These are phyloP conservation scores for Colletotrichum magnum DNA, from an alignment of 2,329 filamentous ascomycete genomes.

Conservation along the genomic window DNA sequence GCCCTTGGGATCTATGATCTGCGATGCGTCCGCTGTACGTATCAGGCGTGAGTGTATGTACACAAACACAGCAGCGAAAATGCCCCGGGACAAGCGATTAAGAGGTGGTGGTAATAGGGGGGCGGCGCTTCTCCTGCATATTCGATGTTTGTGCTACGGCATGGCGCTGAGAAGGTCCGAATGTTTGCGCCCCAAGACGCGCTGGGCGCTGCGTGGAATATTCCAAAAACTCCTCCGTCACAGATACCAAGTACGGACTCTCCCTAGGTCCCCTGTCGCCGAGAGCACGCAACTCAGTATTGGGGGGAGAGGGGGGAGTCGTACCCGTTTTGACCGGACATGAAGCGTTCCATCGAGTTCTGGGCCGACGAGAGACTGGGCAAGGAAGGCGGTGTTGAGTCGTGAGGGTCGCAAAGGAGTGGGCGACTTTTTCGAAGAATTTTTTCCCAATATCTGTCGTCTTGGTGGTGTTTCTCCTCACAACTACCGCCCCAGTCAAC, in stretches of 20 bases:
- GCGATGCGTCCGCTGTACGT: not conserved
- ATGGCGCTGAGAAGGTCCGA: conserved; percentile 21
- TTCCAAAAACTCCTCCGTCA: no score
- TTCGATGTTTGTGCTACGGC: conserved; percentile 1
- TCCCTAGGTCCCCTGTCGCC: not conserved
- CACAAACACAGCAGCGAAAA: conserved; percentile 12
- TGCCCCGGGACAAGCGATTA: no score
- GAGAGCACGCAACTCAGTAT: not conserved
- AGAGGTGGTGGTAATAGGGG: no score
- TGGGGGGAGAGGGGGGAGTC: not conserved
- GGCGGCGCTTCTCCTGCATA: no score
- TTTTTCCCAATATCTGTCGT: not conserved
- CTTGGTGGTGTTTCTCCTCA: no score
- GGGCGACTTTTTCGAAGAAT: not conserved
- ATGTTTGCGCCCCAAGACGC: conserved; percentile 1
- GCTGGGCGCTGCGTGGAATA: no score
- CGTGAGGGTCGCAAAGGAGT: not conserved
- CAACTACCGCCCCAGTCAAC: no score
- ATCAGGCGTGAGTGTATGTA: not conserved
- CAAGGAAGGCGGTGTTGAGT: not conserved
- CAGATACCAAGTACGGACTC: no score
- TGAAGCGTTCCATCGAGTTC: conserved; percentile 11
- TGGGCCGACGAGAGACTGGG: not conserved
- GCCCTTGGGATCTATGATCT: no score
- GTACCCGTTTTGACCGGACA: conserved; percentile 7